Conservation (phyloP, 306 rosid genomes). For the Lablab purpureus region DNA sequence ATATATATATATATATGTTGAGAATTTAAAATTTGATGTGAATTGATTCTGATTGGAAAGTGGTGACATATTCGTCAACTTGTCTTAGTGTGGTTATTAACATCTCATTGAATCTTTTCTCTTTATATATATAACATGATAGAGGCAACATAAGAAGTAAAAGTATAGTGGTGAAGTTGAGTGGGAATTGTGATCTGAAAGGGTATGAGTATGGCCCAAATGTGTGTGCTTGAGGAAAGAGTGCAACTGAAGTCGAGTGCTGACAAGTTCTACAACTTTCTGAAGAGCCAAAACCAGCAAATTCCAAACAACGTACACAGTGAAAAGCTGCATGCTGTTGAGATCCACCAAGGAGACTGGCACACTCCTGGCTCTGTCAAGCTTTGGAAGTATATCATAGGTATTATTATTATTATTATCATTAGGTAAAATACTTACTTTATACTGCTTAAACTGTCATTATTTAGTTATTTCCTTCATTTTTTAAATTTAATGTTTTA, state of each 20-base stretch:
- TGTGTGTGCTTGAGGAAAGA: conserved; percentile 37
- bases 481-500: too few species aligned
- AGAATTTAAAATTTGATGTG: too few species aligned
- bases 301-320: conserved; percentile 37
- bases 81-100: too few species aligned
- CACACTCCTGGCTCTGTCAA: conserved; percentile 42
- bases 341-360: conserved; percentile 44
- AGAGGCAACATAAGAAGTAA: background rate
- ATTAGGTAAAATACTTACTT: background rate
- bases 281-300: conserved; percentile 34
- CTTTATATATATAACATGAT: too few species aligned
- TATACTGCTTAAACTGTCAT: too few species aligned
- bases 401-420: conserved; percentile 4
- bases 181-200: background rate
- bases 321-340: conserved; percentile 40
- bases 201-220: conserved; percentile 15
- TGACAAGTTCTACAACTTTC: conserved; percentile 40
- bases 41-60: too few species aligned
- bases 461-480: too few species aligned
- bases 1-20: too few species aligned
- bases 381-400: conserved; percentile 44
- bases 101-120: too few species aligned
- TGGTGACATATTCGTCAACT: background rate
- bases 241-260: conserved; percentile 43
- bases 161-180: background rate